phyloP scores from a whole-genome alignment of 208 protist species.

The Trypanosoma boissoni region DNA sequence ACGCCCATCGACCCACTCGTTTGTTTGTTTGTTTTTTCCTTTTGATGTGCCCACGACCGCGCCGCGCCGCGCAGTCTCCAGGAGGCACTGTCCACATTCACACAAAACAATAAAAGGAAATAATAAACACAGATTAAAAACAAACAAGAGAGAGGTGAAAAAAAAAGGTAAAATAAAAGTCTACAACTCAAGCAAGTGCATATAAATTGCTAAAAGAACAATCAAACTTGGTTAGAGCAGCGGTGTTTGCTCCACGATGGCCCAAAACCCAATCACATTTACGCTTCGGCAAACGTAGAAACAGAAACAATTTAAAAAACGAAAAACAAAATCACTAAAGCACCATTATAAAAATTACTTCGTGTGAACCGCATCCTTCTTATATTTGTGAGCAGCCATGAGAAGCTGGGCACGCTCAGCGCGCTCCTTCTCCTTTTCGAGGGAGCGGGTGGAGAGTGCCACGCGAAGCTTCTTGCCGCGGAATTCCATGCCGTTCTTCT shows the following conservation, averaged over 20 bases:
- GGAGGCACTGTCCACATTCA: background rate
- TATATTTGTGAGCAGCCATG: conserved; percentile 63
- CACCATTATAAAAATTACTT: conserved; percentile 8
- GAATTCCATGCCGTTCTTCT: conserved; percentile 78
- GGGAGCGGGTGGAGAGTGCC: conserved; percentile 56
- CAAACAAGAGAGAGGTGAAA: too few relatives aligned
- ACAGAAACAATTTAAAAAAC: conserved; percentile 11
- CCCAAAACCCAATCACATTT: too few relatives aligned
- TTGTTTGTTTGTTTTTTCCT: background rate
- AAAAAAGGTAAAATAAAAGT: too few relatives aligned
- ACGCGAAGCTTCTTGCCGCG: conserved; percentile 72
- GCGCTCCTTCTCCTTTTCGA: conserved; percentile 63
- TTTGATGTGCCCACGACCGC: background rate
- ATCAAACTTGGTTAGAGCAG: too few relatives aligned
- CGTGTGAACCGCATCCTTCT: conserved; percentile 17
- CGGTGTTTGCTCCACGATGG: too few relatives aligned
- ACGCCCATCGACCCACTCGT: background rate
- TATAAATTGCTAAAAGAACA: too few relatives aligned
- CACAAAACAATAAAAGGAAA: background rate
- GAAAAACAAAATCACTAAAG: conserved; percentile 8
- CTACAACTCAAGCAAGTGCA: too few relatives aligned
- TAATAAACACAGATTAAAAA: too few relatives aligned
- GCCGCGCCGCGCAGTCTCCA: background rate
- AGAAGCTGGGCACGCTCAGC: conserved; percentile 51
- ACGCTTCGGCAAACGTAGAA: background rate